Evolutionary conservation across 352 stramenopile genomes (phyloP), one percentile per base, ranked within the genome.

Genomic region (Globisporangium parvum): DNA sequence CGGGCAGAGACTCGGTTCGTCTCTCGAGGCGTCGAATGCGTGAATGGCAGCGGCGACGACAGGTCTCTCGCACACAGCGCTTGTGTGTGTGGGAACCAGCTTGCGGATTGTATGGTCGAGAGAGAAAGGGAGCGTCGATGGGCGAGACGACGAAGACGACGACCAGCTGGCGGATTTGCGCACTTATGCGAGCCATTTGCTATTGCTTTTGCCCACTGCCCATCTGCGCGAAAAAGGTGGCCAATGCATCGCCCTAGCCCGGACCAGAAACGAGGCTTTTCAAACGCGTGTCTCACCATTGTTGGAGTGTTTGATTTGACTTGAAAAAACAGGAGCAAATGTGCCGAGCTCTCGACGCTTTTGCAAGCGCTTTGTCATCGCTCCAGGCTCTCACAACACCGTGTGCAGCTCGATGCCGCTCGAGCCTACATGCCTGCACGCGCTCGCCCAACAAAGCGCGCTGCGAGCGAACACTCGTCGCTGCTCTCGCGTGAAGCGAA

Each of bases 201-300:
- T 21, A 1, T 47, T 1, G 6, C 6, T 28, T 14, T 37, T 37
- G 31, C 10, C 31, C 31, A 10, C 6, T 24, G n/a, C 41, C 15
- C 41, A 47, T n/a, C 39, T 44, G 15, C 18, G 15, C 15, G 10
- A 47, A 18, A 46, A 18, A 47, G 41, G 26, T 47, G 41, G 41
- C 41, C 41, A 12, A 26, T 47, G 26, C 39, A 20, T 4, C 15
- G 14, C 15, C 39, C 39, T 44, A n/a, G 18, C 18, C 15, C 20
- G 41, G 41, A 47, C 41, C 41, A 47, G 41, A 47, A 47, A 47
- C 41, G 41, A 47, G 41, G 41, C 41, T 44, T 44, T 44, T 18
- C 15, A 18, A 44, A 21, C 39, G 15, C 39, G 15, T 44, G 39
- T 44, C 39, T 44, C 39, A 44, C 14, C 15, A n/a, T n/a, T n/a